Evolutionary conservation across 805 yeast genomes (phyloP), one percentile per base, ranked within the genome.

Genomic region (Kluyveromyces aestuarii): DNA sequence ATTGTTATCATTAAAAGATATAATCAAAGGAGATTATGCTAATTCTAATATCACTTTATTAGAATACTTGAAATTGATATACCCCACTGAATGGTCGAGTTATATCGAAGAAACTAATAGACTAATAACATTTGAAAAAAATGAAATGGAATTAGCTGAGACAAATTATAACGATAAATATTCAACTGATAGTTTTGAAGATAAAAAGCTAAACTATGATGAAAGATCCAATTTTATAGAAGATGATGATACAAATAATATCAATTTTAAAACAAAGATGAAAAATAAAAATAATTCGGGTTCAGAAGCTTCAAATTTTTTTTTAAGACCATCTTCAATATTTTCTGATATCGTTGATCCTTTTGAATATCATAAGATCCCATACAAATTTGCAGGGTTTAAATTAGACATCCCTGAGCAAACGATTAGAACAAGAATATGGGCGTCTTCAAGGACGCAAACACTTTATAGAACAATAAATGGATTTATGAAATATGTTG

Each of bases 391-490:
- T 54, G 70, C 82, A 48, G 90, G 90, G 0, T 83, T 79, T 61
- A 81, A 80, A 52, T 68, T 74, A 38, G 76, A 84, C 0, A 70
- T 79, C 0, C 82, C 84, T 0, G 81, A 78, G 48, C 74, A 73
- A 54, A 72, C 75, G 5, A 59, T 81, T 51, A 68, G 88, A 60
- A 84, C 91, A 0, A 69, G 90, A 59, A 71, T 84, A 2, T 85
- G 93, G 93, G 83, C 89, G 1, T 82, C 91, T 0, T 63, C 81
- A 45, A 71, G 90, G 49, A 76, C 83, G 1, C 95, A 85, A 60
- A 85, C 93, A 0, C 68, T 85, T 44, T 85, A 79, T 60, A 68
- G 91, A 46, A 85, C 95, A 0, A 69, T 84, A 8, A 73, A 85
- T 0, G 93, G 95, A 0, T 84, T 85, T 56, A 76, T 77, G 79